These are phyloP conservation scores for Boletus reticuloceps DNA, from an alignment of 768 basidiomycete genomes.

Conservation along the genomic window DNA sequence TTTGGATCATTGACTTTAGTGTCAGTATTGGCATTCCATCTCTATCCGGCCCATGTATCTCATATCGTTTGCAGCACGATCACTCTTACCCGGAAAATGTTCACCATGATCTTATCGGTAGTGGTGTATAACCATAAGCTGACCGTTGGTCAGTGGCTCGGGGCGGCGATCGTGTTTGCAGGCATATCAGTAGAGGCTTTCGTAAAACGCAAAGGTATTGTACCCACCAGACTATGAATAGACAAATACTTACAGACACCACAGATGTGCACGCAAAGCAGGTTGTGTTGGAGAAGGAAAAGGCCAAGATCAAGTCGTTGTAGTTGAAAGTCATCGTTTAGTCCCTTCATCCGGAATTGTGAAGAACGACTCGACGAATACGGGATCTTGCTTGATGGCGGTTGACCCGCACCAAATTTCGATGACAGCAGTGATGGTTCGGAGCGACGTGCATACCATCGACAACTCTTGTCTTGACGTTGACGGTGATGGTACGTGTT, in stretches of 20 bases:
- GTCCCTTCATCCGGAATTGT: constrained; percentile 98
- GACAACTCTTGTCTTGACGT: constrained; percentile 80
- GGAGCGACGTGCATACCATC: constrained; percentile 81
- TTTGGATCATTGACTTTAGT: constrained; percentile 89
- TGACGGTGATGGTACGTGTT: constrained; percentile 12
- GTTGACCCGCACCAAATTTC: constrained; percentile 96
- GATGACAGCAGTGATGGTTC: constrained; percentile 75
- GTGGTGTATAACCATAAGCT: constrained; percentile 87
- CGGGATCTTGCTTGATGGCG: constrained; percentile 91
- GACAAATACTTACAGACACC: constrained; percentile 2
- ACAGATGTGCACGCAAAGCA: constrained; percentile 81
- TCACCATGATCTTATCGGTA: constrained; percentile 97
- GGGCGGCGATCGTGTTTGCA: constrained; percentile 90
- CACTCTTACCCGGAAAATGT: constrained; percentile 93
- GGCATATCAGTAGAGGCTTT: constrained; percentile 93
- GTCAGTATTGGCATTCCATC: constrained; percentile 44
- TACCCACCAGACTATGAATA: not conserved
- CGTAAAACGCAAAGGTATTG: constrained; percentile 81
- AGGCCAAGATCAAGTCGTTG: constrained; percentile 75
- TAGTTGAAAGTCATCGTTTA: constrained; percentile 47
- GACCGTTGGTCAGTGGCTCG: constrained; percentile 85
- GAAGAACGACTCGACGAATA: constrained; percentile 99
- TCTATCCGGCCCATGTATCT: constrained; percentile 1
- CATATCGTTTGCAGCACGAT: constrained; percentile 60
- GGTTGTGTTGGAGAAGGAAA: constrained; percentile 80